Conservation (phyloP, 768 basidiomycete species). For the Phylloporus sp. region DNA sequence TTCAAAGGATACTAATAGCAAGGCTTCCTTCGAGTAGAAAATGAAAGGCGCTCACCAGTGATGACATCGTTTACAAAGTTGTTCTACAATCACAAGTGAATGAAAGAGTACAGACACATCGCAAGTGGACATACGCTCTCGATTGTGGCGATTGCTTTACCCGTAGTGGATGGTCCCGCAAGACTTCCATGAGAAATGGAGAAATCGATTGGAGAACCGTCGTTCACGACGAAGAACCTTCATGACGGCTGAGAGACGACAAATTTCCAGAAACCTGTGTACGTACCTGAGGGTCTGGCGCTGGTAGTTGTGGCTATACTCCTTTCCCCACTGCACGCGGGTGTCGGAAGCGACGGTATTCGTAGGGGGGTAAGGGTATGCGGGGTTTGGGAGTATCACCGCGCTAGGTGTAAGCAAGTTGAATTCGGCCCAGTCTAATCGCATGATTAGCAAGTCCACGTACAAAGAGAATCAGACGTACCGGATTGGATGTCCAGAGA, state of each 20-base stretch:
- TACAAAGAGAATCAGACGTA: neutral
- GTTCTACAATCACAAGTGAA: neutral
- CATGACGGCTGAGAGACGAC: neutral
- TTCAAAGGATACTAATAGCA: no score
- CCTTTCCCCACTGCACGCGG: neutral
- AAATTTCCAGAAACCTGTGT: neutral
- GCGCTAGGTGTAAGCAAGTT: neutral
- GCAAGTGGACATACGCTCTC: neutral
- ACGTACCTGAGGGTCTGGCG: neutral
- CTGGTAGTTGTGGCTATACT: neutral
- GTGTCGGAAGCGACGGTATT: neutral
- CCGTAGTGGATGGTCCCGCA: neutral
- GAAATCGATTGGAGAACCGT: constrained; percentile 4
- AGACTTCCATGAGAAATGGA: constrained; percentile 1
- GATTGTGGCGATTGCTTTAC: neutral
- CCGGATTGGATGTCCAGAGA: neutral
- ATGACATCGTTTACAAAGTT: neutral
- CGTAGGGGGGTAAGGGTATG: neutral
- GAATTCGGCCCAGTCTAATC: neutral
- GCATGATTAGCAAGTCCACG: neutral
- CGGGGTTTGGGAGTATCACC: neutral
- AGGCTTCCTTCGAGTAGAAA: neutral
- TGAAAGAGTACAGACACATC: neutral
- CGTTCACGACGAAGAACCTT: constrained; percentile 3
- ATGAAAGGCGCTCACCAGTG: neutral